Percentiles rank a stretch among this genome's conserved stretches.
Evolutionary conservation across 2,329 filamentous ascomycete species (phyloP).

Genomic region (Emericellopsis cladophorae): DNA sequence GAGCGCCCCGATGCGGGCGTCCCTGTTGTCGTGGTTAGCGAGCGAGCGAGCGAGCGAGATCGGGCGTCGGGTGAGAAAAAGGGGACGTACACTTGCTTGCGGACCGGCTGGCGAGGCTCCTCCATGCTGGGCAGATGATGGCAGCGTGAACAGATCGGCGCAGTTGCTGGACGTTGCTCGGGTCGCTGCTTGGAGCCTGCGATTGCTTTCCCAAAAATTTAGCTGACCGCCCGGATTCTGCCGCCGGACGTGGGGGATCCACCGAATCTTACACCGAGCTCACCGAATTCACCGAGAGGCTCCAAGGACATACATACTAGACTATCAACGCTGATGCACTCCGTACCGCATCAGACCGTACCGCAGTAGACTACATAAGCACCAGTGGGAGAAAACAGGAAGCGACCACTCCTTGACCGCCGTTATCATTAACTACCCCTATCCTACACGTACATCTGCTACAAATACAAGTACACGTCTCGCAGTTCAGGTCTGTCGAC

Average conservation of each 20-base stretch:
- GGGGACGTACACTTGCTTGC: constrained; percentile 39
- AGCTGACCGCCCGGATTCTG: constrained; percentile 20
- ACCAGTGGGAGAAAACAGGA: too few relatives aligned
- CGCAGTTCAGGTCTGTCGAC: not conserved
- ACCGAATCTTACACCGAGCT: not conserved
- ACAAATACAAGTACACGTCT: not conserved
- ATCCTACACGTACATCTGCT: not conserved
- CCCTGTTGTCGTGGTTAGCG: constrained; percentile 32
- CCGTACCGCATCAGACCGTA: too few relatives aligned
- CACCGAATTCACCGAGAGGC: too few relatives aligned
- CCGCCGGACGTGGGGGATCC: constrained; percentile 16
- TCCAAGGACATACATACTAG: too few relatives aligned
- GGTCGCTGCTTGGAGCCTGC: too few relatives aligned
- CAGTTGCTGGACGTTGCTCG: too few relatives aligned
- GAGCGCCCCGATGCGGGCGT: constrained; percentile 81
- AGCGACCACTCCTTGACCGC: too few relatives aligned
- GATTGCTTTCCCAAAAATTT: constrained; percentile 20
- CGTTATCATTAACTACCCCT: constrained; percentile 1
- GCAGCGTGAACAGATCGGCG: too few relatives aligned
- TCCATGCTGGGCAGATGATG: too few relatives aligned
- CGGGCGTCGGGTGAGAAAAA: not conserved
- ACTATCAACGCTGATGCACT: too few relatives aligned
- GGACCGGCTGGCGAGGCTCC: constrained; percentile 9
- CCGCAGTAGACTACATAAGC: too few relatives aligned
- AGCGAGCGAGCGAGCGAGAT: not conserved